Percentiles rank a stretch among this genome's conserved stretches.
These are phyloP conservation scores for Hygrocybe punicea DNA, from an alignment of 768 basidiomycete species.

Conservation along the genomic window DNA sequence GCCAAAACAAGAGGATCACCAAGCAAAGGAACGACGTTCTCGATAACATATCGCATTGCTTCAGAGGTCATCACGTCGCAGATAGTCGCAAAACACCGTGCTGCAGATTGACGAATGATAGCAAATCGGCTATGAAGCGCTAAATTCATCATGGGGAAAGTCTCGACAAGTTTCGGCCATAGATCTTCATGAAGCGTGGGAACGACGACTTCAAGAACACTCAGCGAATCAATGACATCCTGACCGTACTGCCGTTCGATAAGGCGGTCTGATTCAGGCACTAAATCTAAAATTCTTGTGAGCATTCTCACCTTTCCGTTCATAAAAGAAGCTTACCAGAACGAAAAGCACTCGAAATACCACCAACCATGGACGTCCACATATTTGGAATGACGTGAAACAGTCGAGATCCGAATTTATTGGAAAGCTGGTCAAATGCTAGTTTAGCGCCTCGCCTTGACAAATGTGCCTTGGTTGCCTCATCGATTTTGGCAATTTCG, in stretches of 20 bases:
- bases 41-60: slow-evolving; percentile 88
- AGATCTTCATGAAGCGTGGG: slow-evolving; percentile 71
- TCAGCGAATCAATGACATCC: slow-evolving; percentile 88
- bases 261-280: slow-evolving; percentile 55
- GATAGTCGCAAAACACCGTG: slow-evolving; percentile 81
- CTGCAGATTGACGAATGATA: slow-evolving; percentile 85
- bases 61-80: slow-evolving; percentile 82
- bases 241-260: slow-evolving; percentile 78
- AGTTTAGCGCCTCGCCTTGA: slow-evolving; percentile 82
- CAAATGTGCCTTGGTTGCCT: slow-evolving; percentile 60
- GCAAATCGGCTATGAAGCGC: slow-evolving; percentile 85
- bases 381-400: slow-evolving; percentile 84
- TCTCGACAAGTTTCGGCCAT: slow-evolving; percentile 61
- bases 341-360: slow-evolving; percentile 64
- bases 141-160: slow-evolving; percentile 72
- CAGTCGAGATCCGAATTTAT: slow-evolving; percentile 67
- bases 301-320: neutral
- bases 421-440: slow-evolving; percentile 77
- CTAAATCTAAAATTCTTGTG: slow-evolving; percentile 40
- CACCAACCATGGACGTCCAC: slow-evolving; percentile 90
- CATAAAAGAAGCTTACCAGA: slow-evolving; percentile 47
- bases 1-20: slow-evolving; percentile 70
- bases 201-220: slow-evolving; percentile 79
- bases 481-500: slow-evolving; percentile 46
- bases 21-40: slow-evolving; percentile 74